Evolutionary conservation across 1,284 basidiomycete species (phyloP), one percentile per base, ranked within the genome.

Genomic region (Malassezia vespertilionis): DNA sequence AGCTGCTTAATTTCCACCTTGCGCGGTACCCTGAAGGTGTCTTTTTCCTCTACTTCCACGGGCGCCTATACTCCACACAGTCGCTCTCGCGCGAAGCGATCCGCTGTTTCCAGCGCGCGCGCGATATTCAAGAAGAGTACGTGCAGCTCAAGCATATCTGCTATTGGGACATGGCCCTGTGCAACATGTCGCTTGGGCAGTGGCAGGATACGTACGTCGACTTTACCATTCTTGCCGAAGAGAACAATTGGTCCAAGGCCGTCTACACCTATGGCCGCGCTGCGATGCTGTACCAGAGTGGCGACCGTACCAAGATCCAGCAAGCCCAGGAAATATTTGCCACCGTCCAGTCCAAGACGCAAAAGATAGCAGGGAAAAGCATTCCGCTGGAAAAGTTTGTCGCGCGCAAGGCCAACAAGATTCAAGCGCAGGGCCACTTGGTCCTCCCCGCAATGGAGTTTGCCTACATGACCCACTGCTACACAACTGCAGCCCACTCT

Each of bases 11-110:
- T 51, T 65, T 62, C 57, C 63, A 70, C 44, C 45, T 70, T 15
- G 38, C 52, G 28, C 54, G 67, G 1, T 70, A 69, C 47, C 67
- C 67, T 8, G 44, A 64, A 21, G 65, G 56, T 11, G 60, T 70
- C 40, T 70, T 70, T 48, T 66, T 69, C 62, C 60, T 70, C 34
- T 70, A 69, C 56, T 70, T 70, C 46, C 63, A 63, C 22, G 67
- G 67, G 3, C 62, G 67, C 31, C 61, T 70, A 27, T 65, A 70
- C 52, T 67, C 64, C 32, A 70, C 64, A 5, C 65, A 70, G 35
- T 56, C 59, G 7, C 48, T 61, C 2, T 53, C 62, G 15, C 56
- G 58, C 27, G 55, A 57, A 27, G 67, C 65, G 3, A 58, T 70
- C 36, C 46, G 51, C 15, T 61, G 63, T 38, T 69, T 63, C 49